Conservation (phyloP, 2,329 filamentous ascomycete species). For the Colletotrichum agaves region DNA sequence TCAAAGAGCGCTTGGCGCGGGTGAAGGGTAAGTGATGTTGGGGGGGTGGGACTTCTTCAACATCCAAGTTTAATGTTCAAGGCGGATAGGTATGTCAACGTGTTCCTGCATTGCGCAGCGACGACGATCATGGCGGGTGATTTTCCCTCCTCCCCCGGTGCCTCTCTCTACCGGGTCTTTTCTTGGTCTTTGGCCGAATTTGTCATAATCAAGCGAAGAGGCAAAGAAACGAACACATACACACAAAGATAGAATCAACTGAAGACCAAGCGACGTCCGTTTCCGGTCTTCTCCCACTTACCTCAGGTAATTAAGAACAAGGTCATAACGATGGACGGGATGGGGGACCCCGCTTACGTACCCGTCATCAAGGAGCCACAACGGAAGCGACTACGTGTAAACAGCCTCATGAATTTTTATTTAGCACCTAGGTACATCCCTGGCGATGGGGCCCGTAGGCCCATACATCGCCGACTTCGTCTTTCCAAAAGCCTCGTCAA, state of each 20-base stretch:
- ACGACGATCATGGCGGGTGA: neutral
- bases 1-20: neutral
- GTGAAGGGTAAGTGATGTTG: neutral
- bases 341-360: neutral
- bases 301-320: neutral
- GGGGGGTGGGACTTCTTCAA: neutral
- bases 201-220: neutral
- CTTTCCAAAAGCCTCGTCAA: neutral
- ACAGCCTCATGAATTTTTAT: conserved; percentile 5
- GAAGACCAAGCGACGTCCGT: neutral
- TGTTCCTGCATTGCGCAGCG: neutral
- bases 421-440: conserved; percentile 8
- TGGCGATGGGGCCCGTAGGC: neutral
- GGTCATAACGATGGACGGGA: neutral
- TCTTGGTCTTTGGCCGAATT: neutral
- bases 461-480: neutral
- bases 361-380: neutral
- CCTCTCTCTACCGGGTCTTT: too few species aligned
- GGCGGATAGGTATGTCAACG: neutral
- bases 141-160: neutral
- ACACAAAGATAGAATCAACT: too few species aligned
- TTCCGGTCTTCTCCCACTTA: neutral
- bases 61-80: neutral
- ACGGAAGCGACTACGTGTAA: conserved; percentile 1
- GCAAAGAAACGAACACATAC: neutral